phyloP scores from a whole-genome alignment of 192 early-diverging fungal species.

The Geosiphon pyriformis region DNA sequence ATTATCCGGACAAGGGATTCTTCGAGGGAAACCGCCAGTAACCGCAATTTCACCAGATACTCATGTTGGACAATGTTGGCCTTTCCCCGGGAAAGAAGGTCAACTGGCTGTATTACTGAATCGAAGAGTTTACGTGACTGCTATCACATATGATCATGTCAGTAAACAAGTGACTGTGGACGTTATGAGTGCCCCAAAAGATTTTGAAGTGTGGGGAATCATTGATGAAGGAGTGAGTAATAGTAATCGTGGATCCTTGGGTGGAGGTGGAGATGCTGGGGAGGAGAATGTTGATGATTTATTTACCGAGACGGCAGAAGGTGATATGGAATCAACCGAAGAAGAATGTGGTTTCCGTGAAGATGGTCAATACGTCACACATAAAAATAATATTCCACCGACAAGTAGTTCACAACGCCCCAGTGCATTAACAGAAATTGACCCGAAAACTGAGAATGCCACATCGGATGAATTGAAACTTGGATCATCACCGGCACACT shows the following conservation, averaged over 20 bases:
- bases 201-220: conserved; percentile 61
- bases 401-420: background rate
- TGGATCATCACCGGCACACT: background rate
- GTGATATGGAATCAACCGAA: conserved; percentile 10
- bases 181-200: conserved; percentile 54
- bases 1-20: conserved; percentile 14
- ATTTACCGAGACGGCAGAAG: background rate
- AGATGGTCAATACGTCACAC: conserved; percentile 6
- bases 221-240: conserved; percentile 18
- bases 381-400: background rate
- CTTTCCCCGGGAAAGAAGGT: conserved; percentile 57
- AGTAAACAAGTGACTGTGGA: conserved; percentile 51
- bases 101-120: conserved; percentile 57
- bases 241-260: too few relatives aligned
- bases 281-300: conserved; percentile 18
- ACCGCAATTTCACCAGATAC: conserved; percentile 41
- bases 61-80: conserved; percentile 71
- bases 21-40: conserved; percentile 33
- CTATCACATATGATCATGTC: conserved; percentile 67
- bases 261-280: conserved; percentile 12
- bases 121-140: conserved; percentile 48
- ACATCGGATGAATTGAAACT: conserved; percentile 5
- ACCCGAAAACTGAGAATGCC: background rate
- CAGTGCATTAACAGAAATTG: background rate
- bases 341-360: conserved; percentile 6